Evolutionary conservation across 306 rosid species (phyloP).

Genomic region (Prunus persica): DNA sequence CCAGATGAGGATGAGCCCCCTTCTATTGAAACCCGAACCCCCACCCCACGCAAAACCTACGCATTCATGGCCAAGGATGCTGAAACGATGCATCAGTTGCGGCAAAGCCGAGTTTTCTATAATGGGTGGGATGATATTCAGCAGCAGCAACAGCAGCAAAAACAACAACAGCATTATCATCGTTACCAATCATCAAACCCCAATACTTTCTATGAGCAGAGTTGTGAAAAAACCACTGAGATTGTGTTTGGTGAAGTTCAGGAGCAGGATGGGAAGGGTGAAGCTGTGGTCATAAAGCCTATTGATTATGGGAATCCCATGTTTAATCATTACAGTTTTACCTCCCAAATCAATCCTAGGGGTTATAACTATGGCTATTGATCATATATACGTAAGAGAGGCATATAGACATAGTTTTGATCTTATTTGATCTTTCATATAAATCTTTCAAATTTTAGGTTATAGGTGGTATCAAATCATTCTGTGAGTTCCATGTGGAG

Average conservation of each 20-base stretch:
- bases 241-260: slow-evolving; percentile 87
- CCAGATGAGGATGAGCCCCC: slow-evolving; percentile 88
- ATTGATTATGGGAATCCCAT: slow-evolving; percentile 55
- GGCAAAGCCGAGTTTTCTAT: slow-evolving; percentile 69
- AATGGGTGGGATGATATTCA: slow-evolving; percentile 66
- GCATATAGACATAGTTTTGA: slow-evolving; percentile 31
- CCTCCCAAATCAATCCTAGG: slow-evolving; percentile 37
- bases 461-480: slow-evolving; percentile 29
- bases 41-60: slow-evolving; percentile 86
- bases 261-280: slow-evolving; percentile 51
- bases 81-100: slow-evolving; percentile 67
- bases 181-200: slow-evolving; percentile 58
- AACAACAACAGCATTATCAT: slow-evolving; percentile 61
- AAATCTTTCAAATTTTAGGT: slow-evolving; percentile 12
- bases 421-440: slow-evolving; percentile 24
- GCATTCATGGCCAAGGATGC: slow-evolving; percentile 87
- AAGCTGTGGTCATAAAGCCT: slow-evolving; percentile 52
- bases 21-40: slow-evolving; percentile 63
- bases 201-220: slow-evolving; percentile 61
- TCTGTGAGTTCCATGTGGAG: slow-evolving; percentile 9
- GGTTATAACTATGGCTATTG: slow-evolving; percentile 48
- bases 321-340: slow-evolving; percentile 49
- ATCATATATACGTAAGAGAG: slow-evolving; percentile 38
- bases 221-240: slow-evolving; percentile 59
- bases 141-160: slow-evolving; percentile 33